Evolutionary conservation across 2,329 filamentous ascomycete genomes (phyloP).

Genomic region (Claviceps africana): DNA sequence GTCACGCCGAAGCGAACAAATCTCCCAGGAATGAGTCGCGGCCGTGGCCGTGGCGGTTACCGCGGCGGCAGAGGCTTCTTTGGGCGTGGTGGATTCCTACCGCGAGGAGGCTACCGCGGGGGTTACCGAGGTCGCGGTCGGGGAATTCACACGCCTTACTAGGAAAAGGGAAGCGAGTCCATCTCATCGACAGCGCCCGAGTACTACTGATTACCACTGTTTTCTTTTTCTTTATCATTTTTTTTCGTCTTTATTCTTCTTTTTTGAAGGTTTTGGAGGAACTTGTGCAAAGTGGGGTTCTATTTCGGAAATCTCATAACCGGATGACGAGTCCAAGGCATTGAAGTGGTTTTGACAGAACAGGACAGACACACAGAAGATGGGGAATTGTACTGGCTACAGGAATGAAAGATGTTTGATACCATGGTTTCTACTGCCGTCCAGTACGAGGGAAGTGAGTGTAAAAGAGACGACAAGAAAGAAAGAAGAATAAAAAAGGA

Average conservation of each 20-base stretch:
- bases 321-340: not conserved
- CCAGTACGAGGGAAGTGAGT: not conserved
- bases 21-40: conserved; percentile 82
- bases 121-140: conserved; percentile 53
- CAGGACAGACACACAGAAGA: not conserved
- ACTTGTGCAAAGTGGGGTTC: not conserved
- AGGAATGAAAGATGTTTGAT: conserved; percentile 1
- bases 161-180: conserved; percentile 23
- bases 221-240: not conserved
- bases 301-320: not conserved
- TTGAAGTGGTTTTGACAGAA: not conserved
- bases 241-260: not conserved
- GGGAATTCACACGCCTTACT: conserved; percentile 49
- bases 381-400: not conserved
- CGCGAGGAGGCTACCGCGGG: conserved; percentile 49
- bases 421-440: not conserved
- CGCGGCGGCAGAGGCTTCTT: conserved; percentile 37
- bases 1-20: conserved; percentile 92
- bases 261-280: not conserved
- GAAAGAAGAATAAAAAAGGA: not conserved
- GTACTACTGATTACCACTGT: conserved; percentile 1
- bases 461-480: not conserved
- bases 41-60: conserved; percentile 47
- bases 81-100: conserved; percentile 39
- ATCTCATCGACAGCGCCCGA: conserved; percentile 9